phyloP scores from a whole-genome alignment of 2,329 filamentous ascomycete species.

The Penicillium paneum region DNA sequence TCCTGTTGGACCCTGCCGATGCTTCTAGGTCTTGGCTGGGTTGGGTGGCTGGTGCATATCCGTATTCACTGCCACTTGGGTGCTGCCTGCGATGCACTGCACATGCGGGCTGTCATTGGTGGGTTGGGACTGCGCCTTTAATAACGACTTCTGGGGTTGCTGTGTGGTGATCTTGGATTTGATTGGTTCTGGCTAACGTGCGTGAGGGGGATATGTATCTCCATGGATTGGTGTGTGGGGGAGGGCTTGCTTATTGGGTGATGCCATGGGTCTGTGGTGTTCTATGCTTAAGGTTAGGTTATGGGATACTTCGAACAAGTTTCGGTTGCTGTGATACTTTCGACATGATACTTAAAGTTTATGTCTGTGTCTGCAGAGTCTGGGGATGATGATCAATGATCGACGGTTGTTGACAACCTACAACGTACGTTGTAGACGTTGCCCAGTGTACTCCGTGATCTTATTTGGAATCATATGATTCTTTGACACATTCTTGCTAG shows the following conservation, averaged over 20 bases:
- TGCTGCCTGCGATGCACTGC: too few relatives aligned
- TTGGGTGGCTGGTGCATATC: background rate
- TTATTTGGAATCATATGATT: background rate
- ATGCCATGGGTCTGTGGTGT: background rate
- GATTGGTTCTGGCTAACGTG: background rate
- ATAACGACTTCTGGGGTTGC: background rate
- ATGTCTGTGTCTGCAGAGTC: background rate
- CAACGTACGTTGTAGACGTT: background rate
- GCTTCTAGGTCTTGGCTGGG: background rate
- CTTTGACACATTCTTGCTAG: background rate
- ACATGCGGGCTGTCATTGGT: background rate
- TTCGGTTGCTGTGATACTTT: background rate
- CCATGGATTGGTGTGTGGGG: background rate
- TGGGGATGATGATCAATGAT: constrained; percentile 3
- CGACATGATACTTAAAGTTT: background rate
- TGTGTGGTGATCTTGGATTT: background rate
- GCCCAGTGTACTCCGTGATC: background rate
- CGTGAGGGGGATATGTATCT: background rate
- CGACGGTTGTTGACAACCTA: background rate
- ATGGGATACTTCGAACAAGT: background rate
- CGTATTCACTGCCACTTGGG: background rate
- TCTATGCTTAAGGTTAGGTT: background rate
- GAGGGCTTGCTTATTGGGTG: background rate
- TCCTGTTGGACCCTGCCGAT: background rate
- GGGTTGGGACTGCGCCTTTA: background rate